Percentiles rank a stretch among this genome's conserved stretches.
Evolutionary conservation across 345 rosid genomes (phyloP).

Genomic region (Populus alba): DNA sequence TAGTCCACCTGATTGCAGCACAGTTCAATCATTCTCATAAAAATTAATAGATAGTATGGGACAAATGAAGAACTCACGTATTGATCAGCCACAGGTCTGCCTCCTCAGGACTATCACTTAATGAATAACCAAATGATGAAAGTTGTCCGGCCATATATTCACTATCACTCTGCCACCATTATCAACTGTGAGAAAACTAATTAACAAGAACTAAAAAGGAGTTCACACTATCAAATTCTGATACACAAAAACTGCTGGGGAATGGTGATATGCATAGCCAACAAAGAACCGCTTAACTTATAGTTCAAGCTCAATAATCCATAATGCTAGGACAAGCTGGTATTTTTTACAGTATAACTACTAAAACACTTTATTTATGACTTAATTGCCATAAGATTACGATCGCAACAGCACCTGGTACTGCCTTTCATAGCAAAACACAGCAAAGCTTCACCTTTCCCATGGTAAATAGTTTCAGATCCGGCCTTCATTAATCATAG

Average conservation of each 20-base stretch:
- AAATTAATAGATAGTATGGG: not conserved
- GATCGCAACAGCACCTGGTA: too few relatives aligned
- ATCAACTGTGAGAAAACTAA: not conserved
- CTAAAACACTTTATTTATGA: too few relatives aligned
- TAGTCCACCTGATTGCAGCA: not conserved
- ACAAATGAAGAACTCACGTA: constrained; percentile 51
- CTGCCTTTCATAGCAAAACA: too few relatives aligned
- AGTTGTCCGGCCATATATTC: constrained; percentile 99
- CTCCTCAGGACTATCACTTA: constrained; percentile 79
- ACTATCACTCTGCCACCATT: constrained; percentile 78
- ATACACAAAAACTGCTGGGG: not conserved
- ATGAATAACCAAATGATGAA: constrained; percentile 81
- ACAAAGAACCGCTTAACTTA: not conserved
- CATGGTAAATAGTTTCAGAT: too few relatives aligned
- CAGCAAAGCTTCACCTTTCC: too few relatives aligned
- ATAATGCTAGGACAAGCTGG: not conserved
- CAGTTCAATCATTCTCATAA: not conserved
- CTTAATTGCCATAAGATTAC: too few relatives aligned
- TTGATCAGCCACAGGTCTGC: constrained; percentile 94
- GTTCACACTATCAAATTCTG: not conserved
- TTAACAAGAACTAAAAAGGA: not conserved
- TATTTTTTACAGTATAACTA: too few relatives aligned
- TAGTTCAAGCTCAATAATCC: not conserved
- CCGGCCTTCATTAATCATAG: too few relatives aligned
- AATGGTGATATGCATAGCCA: not conserved